These are phyloP conservation scores for Zygoascus bituminiphila DNA, from an alignment of 805 yeast genomes.

Conservation along the genomic window DNA sequence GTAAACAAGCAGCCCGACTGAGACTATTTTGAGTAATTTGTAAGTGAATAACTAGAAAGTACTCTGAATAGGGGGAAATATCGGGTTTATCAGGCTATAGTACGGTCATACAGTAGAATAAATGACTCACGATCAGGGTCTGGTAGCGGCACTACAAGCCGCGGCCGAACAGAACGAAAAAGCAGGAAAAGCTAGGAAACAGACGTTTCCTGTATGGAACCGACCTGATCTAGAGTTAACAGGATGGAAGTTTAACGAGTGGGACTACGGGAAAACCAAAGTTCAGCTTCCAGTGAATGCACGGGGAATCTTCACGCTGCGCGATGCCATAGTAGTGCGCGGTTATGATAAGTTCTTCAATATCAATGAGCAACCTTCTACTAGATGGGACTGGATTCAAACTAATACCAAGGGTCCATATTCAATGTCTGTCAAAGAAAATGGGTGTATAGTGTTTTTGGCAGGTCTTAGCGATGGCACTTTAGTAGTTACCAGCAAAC, in stretches of 20 bases:
- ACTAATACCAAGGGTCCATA: constrained; percentile 63
- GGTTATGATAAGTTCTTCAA: constrained; percentile 96
- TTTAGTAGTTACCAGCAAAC: constrained; percentile 82
- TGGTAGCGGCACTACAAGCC: constrained; percentile 5
- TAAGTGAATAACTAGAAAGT: no score
- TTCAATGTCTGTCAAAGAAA: constrained; percentile 73
- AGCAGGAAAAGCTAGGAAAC: constrained; percentile 17
- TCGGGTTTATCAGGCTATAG: no score
- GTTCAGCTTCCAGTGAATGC: constrained; percentile 62
- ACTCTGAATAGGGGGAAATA: no score
- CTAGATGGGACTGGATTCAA: constrained; percentile 43
- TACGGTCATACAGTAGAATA: no score
- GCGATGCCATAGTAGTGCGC: constrained; percentile 49
- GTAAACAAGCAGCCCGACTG: no score
- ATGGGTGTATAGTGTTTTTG: constrained; percentile 85
- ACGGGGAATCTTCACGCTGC: constrained; percentile 62
- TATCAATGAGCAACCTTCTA: constrained; percentile 50
- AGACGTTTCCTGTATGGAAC: constrained; percentile 21
- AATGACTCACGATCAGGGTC: constrained; percentile 2
- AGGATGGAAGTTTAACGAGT: constrained; percentile 82
- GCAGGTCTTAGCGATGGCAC: constrained; percentile 71
- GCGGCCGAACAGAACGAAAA: constrained; percentile 6
- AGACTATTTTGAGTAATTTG: no score
- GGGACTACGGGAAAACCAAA: constrained; percentile 63
- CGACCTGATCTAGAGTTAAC: constrained; percentile 20